These are phyloP conservation scores for Alopecurus myosuroides DNA, from an alignment of 176 grass and related monocot species.

Conservation along the genomic window DNA sequence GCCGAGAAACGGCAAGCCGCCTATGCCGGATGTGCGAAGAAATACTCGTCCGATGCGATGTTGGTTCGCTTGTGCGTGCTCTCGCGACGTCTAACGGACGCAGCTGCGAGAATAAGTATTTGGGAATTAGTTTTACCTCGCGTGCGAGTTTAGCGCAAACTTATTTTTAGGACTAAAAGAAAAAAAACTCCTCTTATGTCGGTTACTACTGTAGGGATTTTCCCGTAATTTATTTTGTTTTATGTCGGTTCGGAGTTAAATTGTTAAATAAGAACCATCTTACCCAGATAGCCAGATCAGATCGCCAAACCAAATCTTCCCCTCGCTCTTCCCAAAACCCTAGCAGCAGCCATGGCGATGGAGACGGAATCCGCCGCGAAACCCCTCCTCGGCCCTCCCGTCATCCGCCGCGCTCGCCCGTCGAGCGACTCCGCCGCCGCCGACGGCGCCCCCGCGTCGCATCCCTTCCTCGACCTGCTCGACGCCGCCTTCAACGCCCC, in stretches of 20 bases:
- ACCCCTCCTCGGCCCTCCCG: background rate
- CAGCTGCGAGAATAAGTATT: too few relatives aligned
- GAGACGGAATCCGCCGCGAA: background rate
- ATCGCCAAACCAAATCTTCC: background rate
- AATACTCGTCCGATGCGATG: too few relatives aligned
- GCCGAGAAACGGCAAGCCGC: too few relatives aligned
- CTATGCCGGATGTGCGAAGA: too few relatives aligned
- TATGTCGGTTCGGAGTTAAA: background rate
- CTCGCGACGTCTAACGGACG: too few relatives aligned
- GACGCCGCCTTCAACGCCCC: slow-evolving; percentile 36
- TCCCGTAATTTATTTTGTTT: background rate
- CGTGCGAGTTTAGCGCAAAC: too few relatives aligned
- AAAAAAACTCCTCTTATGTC: background rate
- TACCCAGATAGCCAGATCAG: background rate
- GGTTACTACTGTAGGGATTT: background rate
- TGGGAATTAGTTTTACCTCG: too few relatives aligned
- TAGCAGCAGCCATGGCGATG: background rate
- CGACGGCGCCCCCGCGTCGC: background rate
- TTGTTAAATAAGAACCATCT: background rate
- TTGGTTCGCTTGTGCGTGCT: too few relatives aligned
- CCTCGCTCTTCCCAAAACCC: background rate
- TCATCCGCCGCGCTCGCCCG: background rate
- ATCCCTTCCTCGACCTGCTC: slow-evolving; percentile 35
- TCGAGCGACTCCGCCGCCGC: background rate
- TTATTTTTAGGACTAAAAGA: too few relatives aligned